A percentile compares a stretch with the other conserved stretches of the same genome.
Conservation (phyloP, 169 alveolate species). For the Plasmodium gallinaceum region DNA sequence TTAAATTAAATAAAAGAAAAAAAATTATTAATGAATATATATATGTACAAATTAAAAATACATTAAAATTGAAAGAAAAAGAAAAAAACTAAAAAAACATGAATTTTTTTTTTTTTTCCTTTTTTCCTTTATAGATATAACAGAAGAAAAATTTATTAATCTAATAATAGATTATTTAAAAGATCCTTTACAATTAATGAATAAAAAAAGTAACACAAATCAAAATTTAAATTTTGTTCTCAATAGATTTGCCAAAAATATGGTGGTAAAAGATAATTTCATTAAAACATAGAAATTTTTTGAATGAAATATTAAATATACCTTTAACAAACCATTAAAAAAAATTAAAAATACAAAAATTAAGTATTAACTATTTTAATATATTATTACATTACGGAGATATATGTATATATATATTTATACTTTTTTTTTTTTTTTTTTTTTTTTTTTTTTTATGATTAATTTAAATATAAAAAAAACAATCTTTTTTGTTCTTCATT, state of each 20-base stretch:
- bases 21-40: not conserved
- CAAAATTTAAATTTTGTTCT: conserved; percentile 42
- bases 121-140: conserved; percentile 13
- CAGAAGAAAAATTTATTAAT: conserved; percentile 68
- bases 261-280: conserved; percentile 23
- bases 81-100: not conserved
- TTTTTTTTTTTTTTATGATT: not conserved
- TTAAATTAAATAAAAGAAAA: not conserved
- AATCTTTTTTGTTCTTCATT: conserved; percentile 46
- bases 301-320: not conserved
- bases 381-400: not conserved
- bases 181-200: conserved; percentile 42
- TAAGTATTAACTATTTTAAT: too few relatives aligned
- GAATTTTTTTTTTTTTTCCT: not conserved
- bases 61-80: too few relatives aligned
- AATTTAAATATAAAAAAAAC: conserved; percentile 54
- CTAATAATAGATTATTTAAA: conserved; percentile 56
- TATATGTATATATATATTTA: conserved; percentile 1
- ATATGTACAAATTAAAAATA: not conserved
- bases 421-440: not conserved
- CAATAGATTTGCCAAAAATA: conserved; percentile 44
- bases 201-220: conserved; percentile 7
- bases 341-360: not conserved
- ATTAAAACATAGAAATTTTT: not conserved
- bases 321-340: not conserved